These are phyloP conservation scores for Phaseolus coccineus DNA, from an alignment of 331 rosid genomes.

Conservation along the genomic window DNA sequence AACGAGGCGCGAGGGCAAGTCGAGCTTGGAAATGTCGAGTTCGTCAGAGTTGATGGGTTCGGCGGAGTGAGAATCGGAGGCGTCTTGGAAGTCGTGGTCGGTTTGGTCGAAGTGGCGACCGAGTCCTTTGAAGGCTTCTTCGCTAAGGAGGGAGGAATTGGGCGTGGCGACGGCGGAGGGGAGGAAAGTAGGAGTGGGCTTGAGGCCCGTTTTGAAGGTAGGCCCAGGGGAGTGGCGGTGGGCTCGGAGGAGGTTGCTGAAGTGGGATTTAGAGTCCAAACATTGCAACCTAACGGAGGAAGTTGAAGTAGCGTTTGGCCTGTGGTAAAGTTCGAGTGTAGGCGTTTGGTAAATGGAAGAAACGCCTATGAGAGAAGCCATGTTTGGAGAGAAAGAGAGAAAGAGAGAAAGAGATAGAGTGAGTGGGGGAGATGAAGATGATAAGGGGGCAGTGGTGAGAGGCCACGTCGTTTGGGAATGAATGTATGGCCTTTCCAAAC, in stretches of 20 bases:
- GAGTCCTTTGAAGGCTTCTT: slow-evolving; percentile 84
- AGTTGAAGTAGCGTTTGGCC: slow-evolving; percentile 39
- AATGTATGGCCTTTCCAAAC: slow-evolving; percentile 67
- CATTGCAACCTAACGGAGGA: slow-evolving; percentile 57
- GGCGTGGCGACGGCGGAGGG: slow-evolving; percentile 89
- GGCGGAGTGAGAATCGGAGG: slow-evolving; percentile 40
- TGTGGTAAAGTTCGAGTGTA: slow-evolving; percentile 55
- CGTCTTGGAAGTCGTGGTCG: slow-evolving; percentile 32
- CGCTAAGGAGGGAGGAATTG: slow-evolving; percentile 88
- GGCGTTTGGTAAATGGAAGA: slow-evolving; percentile 74
- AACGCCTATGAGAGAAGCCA: slow-evolving; percentile 75
- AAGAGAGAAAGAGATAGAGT: neutral
- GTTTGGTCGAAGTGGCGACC: slow-evolving; percentile 55
- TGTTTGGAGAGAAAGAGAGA: neutral
- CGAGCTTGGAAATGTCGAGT: slow-evolving; percentile 77
- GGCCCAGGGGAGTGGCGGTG: slow-evolving; percentile 39
- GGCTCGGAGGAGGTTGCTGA: slow-evolving; percentile 60
- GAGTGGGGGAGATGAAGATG: slow-evolving; percentile 6
- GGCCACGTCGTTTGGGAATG: slow-evolving; percentile 44
- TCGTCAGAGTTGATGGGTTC: slow-evolving; percentile 56
- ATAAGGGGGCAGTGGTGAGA: slow-evolving; percentile 44
- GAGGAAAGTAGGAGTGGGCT: slow-evolving; percentile 41
- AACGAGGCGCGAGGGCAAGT: slow-evolving; percentile 71
- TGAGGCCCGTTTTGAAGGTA: slow-evolving; percentile 42
- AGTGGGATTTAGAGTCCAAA: slow-evolving; percentile 60